Evolutionary conservation across 768 basidiomycete species (phyloP), one percentile per base, ranked within the genome.

Genomic region (Russula sp.): DNA sequence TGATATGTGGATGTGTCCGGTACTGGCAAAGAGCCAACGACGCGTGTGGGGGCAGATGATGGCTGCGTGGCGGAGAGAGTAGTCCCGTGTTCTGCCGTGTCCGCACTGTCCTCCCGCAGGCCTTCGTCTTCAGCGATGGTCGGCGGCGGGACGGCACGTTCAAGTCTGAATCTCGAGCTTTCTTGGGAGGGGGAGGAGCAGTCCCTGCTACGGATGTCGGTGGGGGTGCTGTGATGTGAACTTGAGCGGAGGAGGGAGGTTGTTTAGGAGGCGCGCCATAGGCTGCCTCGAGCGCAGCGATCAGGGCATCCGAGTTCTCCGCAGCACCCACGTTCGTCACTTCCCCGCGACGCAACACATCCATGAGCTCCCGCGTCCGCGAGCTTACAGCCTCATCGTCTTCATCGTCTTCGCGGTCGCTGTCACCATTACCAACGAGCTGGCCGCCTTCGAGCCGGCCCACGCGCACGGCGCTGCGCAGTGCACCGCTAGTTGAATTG

Each of bases 261-360:
- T 26, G 24, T 24, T 48, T 24, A 16, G 51, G 50, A 3, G 67
- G 55, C 10, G 44, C 59, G 49, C 52, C 40, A 57, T 69, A 69
- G 38, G 63, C 66, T 18, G 42, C 51, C 40, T 59, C 57, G 40
- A 69, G 66, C 6, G 68, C 69, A 1, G 48, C 59, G 24, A 62
- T 36, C 38, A 67, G 59, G 32, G 42, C 40, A 2, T 64, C 64
- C n/a, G 66, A 24, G 40, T 64, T 65, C 51, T 42, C 50, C 55
- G 50, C 62, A 10, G 74, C 72, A 1, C 76, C 75, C 7, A 69
- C 67, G 55, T 77, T 77, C 11, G 69, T 71, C 18, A 75, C 70
- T 14, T 74, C 72, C 22, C 75, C 75, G 24, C 67, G 69, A 8
- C 65, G 66, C 51, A 76, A 59, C 38, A 72, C 64, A 7, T 74